These are phyloP conservation scores for Aspergillus nomiae DNA, from an alignment of 2,329 filamentous ascomycete species.

Conservation along the genomic window DNA sequence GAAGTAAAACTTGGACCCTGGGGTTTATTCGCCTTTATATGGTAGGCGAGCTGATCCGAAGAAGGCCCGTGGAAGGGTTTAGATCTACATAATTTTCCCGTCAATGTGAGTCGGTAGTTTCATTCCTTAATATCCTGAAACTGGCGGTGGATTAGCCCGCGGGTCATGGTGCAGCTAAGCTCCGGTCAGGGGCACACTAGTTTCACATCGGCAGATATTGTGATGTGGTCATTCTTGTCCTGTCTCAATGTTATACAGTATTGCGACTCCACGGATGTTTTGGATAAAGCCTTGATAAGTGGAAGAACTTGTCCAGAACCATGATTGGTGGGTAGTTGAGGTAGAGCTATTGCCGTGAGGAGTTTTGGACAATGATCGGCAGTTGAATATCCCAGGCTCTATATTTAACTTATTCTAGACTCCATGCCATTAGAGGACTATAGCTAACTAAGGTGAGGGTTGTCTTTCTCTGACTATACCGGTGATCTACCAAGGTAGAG, in stretches of 20 bases:
- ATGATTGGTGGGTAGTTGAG: not conserved
- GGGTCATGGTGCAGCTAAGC: conserved; percentile 1
- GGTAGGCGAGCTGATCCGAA: not conserved
- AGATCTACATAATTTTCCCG: not conserved
- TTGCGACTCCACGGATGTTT: not conserved
- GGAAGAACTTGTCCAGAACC: not conserved
- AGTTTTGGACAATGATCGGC: not conserved
- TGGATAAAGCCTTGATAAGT: not conserved
- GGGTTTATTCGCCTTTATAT: not conserved
- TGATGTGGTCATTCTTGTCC: not conserved
- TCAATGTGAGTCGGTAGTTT: not conserved
- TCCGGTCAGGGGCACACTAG: conserved; percentile 4
- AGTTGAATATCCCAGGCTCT: not conserved
- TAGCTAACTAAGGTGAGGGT: too few species aligned
- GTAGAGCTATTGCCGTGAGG: not conserved
- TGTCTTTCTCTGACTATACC: too few species aligned
- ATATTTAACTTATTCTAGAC: not conserved
- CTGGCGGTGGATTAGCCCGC: not conserved
- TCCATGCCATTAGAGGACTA: too few species aligned
- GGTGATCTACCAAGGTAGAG: too few species aligned
- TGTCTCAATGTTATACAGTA: not conserved
- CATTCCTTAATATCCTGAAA: not conserved
- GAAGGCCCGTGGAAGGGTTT: not conserved
- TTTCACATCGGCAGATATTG: not conserved
- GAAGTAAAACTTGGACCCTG: not conserved